Percentiles rank a stretch among this genome's conserved stretches.
These are phyloP conservation scores for Polyporus tsugae DNA, from an alignment of 1,284 basidiomycete species.

Conservation along the genomic window DNA sequence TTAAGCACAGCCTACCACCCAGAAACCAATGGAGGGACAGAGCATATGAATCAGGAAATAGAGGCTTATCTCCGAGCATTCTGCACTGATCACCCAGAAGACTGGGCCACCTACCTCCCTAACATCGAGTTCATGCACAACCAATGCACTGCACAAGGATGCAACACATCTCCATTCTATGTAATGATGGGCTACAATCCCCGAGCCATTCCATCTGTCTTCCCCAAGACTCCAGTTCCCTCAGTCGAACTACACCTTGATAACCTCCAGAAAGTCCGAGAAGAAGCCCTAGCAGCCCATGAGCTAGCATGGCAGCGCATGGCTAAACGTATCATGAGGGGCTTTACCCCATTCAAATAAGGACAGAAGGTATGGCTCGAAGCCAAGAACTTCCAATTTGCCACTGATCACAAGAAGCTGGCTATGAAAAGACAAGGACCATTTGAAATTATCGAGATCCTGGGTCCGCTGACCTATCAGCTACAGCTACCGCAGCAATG, in stretches of 20 bases:
- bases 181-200: slow-evolving; percentile 13
- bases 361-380: slow-evolving; percentile 17
- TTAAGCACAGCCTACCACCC: slow-evolving; percentile 41
- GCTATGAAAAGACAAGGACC: slow-evolving; percentile 4
- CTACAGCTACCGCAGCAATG: not conserved
- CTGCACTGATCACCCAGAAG: slow-evolving; percentile 38
- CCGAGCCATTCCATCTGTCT: not conserved
- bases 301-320: slow-evolving; percentile 3
- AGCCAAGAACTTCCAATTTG: slow-evolving; percentile 7
- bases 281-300: slow-evolving; percentile 1
- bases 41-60: slow-evolving; percentile 41
- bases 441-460: not conserved
- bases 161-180: slow-evolving; percentile 41
- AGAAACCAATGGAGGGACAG: slow-evolving; percentile 43
- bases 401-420: not conserved
- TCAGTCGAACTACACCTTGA: not conserved
- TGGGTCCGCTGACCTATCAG: not conserved
- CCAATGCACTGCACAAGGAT: slow-evolving; percentile 34
- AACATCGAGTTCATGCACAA: slow-evolving; percentile 39
- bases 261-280: not conserved
- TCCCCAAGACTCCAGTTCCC: not conserved
- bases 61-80: slow-evolving; percentile 34
- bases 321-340: slow-evolving; percentile 1
- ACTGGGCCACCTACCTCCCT: slow-evolving; percentile 41
- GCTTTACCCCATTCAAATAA: slow-evolving; percentile 5